Evolutionary conservation across 768 basidiomycete genomes (phyloP), one percentile per base, ranked within the genome.

Genomic region (Udeniomyces megalosporus): DNA sequence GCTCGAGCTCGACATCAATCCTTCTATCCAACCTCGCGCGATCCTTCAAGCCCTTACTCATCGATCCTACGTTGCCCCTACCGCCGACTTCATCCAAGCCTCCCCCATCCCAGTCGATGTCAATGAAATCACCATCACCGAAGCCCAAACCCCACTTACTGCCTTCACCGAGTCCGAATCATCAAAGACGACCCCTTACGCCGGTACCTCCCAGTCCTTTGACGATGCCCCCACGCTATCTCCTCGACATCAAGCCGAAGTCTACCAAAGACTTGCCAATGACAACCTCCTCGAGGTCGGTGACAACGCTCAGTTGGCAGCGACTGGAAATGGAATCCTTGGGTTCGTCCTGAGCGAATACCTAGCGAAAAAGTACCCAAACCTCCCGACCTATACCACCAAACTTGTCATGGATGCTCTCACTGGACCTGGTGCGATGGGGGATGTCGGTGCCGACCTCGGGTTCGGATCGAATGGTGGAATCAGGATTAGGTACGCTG

Each of bases 1-100:
- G n/a, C 55, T 57, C 26, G 28, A 31, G 22, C 55, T 57, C 17
- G 26, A 46, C 22, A 42, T 42, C 10, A 26, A 56, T 26, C n/a
- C 2, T 4, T 38, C 45, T 26, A 24, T 48, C 1, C 32, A n/a
- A n/a, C 22, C 34, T 6, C 10, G 10, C 4, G n/a, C 42, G 38
- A 31, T 61, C 45, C 32, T 61, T 24, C 44, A 55, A 17, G 51
- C 45, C 22, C 14, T 61, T 34, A 61, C 60, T 24, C 60, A 61
- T 32, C 60, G 52, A 15, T 54, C 60, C 14, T 54, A 46, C 52
- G 26, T 29, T 3, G 29, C 28, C 34, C n/a, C n/a, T n/a, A n/a
- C n/a, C n/a, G n/a, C 34, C 50, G 50, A 1, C 32, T 22, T 28
- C 52, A 10, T 28, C 52, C 14, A 6, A 3, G 3, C 7, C 31